Conservation (phyloP, 2,329 filamentous ascomycete genomes). For the Aspergillus sp. region DNA sequence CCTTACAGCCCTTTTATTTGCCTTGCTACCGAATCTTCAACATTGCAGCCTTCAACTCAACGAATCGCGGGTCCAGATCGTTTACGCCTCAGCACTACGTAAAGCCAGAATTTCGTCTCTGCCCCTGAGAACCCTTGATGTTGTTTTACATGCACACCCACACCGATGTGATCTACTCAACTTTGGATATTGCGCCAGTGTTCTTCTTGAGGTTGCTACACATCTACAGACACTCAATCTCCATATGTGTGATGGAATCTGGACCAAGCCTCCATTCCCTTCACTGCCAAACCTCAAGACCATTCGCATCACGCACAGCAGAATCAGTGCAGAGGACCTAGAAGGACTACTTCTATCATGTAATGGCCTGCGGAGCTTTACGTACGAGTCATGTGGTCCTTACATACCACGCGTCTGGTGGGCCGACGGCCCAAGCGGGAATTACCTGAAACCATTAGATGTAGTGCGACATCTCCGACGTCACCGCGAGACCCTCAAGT, state of each 20-base stretch:
- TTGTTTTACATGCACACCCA: neutral
- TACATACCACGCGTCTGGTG: neutral
- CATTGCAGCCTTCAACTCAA: slow-evolving; percentile 8
- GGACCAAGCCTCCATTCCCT: neutral
- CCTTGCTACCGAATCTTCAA: slow-evolving; percentile 6
- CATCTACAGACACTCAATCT: slow-evolving; percentile 10
- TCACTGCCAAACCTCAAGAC: slow-evolving; percentile 6
- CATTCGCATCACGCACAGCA: slow-evolving; percentile 7
- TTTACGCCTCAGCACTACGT: neutral
- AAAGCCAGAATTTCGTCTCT: neutral
- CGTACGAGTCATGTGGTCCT: slow-evolving; percentile 2
- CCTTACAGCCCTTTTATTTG: slow-evolving; percentile 7
- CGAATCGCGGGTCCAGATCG: neutral
- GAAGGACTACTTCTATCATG: slow-evolving; percentile 4
- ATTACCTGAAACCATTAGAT: neutral
- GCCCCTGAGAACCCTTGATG: neutral
- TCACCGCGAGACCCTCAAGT: slow-evolving; percentile 4
- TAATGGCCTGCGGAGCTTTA: slow-evolving; percentile 3
- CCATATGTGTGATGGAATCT: slow-evolving; percentile 5
- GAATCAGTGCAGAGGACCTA: slow-evolving; percentile 1
- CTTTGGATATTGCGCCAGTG: neutral
- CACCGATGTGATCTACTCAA: neutral
- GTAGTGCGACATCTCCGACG: slow-evolving; percentile 1
- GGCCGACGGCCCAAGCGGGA: neutral
- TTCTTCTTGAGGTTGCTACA: neutral